Evolutionary conservation across 257 asterid genomes (phyloP), one percentile per base, ranked within the genome.

Genomic region (Solanum habrochaites): DNA sequence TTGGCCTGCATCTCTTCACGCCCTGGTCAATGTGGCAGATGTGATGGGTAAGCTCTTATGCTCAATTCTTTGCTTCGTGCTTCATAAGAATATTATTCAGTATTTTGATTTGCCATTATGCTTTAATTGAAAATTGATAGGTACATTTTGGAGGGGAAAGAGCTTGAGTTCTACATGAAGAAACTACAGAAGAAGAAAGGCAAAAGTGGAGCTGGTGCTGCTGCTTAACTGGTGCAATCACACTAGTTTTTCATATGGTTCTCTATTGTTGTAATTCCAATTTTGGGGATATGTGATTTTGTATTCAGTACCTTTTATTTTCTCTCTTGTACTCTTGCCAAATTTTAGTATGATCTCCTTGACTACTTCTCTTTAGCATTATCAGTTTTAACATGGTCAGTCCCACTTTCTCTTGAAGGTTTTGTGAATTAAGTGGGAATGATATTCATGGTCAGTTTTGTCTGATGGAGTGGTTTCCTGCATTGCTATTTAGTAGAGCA

Each of bases 21-120:
- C 25, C 95, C 95, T 1, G 94, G 94, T 56, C 95, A 93, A 89
- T 91, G 94, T 87, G 95, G 95, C 60, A 86, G 95, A 87, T 88
- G 91, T 1, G 95, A 93, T 85, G 95, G 95, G 95, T 92, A 86
- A 89, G 91, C 70, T 66, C 35, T 82, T 8, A 80, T 4, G 69
- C 18, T 64, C 18, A 12, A 8, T 32, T 25, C 31, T 12, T 52
- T 15, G 13, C 32, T 56, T 18, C 29, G 40, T 29, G 11, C 21
- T 27, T 37, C 43, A 16, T 56, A 3, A 35, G 45, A 82, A 25
- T 64, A 49, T 9, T 58, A 3, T 75, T 75, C 35, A 9, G 23
- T 8, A 25, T 35, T 39, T 60, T 67, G 64, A 71, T 66, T 42
- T 62, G 21, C 39, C 5, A 39, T 40, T 66, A 35, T 67, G 45